Percentiles rank a stretch among this genome's conserved stretches.
phyloP scores from a whole-genome alignment of 768 basidiomycete genomes.

The Serendipita sp. region DNA sequence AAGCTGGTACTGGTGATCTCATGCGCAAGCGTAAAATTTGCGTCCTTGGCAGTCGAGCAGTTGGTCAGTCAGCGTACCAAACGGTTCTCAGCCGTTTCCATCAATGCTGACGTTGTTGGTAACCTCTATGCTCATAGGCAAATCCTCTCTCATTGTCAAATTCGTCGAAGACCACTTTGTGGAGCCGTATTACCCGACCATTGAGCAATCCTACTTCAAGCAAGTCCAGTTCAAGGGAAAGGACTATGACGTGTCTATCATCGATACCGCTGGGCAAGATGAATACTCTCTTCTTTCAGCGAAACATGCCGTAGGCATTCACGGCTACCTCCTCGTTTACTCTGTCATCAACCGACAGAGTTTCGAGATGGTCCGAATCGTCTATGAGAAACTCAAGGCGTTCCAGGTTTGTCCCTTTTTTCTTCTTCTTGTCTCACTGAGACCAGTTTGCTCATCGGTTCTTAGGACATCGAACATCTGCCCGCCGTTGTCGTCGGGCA shows the following conservation, averaged over 20 bases:
- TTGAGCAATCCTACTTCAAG: slow-evolving; percentile 79
- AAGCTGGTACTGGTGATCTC: slow-evolving; percentile 7
- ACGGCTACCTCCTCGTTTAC: slow-evolving; percentile 95
- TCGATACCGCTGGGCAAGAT: slow-evolving; percentile 97
- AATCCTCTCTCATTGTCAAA: slow-evolving; percentile 84
- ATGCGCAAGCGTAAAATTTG: slow-evolving; percentile 81
- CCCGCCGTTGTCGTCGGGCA: slow-evolving; percentile 6
- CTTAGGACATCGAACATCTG: slow-evolving; percentile 36
- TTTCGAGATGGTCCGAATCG: slow-evolving; percentile 87
- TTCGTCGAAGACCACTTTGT: slow-evolving; percentile 87
- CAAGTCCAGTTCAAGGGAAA: slow-evolving; percentile 73
- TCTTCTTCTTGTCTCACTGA: slow-evolving; percentile 86
- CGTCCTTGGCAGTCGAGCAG: slow-evolving; percentile 72
- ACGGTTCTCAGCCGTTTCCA: slow-evolving; percentile 1
- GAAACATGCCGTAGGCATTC: slow-evolving; percentile 91
- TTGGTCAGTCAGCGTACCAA: slow-evolving; percentile 42
- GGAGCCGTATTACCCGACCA: slow-evolving; percentile 91
- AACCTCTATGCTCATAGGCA: slow-evolving; percentile 39
- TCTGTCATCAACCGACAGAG: slow-evolving; percentile 77
- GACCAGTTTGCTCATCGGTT: slow-evolving; percentile 82
- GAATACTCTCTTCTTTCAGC: slow-evolving; percentile 90
- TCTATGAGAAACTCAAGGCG: slow-evolving; percentile 86
- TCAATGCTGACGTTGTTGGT: slow-evolving; percentile 6
- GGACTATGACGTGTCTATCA: slow-evolving; percentile 93
- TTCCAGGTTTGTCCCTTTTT: slow-evolving; percentile 69